phyloP scores from a whole-genome alignment of 2,329 filamentous ascomycete species.

The Penicillium hordei region DNA sequence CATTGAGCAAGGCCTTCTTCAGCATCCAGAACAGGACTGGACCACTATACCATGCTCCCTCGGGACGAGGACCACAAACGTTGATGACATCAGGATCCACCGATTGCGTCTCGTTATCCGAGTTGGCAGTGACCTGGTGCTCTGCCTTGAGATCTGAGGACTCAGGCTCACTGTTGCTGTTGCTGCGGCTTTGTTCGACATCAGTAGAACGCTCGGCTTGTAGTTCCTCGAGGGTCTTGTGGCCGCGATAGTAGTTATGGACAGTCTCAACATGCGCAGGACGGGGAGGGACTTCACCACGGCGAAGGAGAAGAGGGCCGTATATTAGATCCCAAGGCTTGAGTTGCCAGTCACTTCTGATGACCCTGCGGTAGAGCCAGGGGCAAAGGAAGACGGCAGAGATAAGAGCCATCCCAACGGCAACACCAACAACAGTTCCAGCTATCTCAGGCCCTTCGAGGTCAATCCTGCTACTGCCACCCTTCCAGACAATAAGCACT shows the following conservation, averaged over 20 bases:
- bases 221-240: not conserved
- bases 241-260: not conserved
- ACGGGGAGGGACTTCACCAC: not conserved
- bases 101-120: not conserved
- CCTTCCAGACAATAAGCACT: slow-evolving; percentile 2
- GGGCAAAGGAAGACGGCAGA: not conserved
- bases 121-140: not conserved
- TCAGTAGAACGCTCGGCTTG: not conserved
- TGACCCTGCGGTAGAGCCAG: not conserved
- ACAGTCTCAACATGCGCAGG: not conserved
- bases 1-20: not conserved
- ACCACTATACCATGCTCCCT: not conserved
- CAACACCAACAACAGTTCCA: not conserved
- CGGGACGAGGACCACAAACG: not conserved
- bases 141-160: not conserved
- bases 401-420: not conserved
- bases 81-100: not conserved
- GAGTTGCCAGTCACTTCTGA: not conserved
- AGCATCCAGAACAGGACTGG: not conserved
- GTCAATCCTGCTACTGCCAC: not conserved
- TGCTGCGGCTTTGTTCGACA: not conserved
- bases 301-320: not conserved
- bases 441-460: not conserved
- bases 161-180: not conserved
- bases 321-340: not conserved